These are phyloP conservation scores for Tuber brumale DNA, from an alignment of 495 filamentous ascomycete genomes.

Conservation along the genomic window DNA sequence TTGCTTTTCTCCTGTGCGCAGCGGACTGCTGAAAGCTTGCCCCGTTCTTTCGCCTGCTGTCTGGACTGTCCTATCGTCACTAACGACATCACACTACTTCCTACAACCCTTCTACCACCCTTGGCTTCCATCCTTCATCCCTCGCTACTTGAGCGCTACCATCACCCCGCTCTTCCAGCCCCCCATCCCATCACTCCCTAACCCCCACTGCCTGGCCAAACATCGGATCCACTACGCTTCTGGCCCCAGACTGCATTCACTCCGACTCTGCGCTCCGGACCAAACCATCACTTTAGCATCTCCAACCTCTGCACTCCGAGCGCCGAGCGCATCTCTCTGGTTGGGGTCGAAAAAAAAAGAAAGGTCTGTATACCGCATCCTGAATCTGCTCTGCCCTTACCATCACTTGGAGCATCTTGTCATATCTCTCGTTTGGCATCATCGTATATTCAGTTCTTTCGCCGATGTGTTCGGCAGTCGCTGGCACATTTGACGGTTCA, in stretches of 20 bases:
- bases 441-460: conserved; percentile 13
- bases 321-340: conserved; percentile 31
- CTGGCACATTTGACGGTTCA: conserved; percentile 9
- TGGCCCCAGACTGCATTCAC: not conserved
- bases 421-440: conserved; percentile 10
- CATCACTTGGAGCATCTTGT: conserved; percentile 11
- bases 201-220: conserved; percentile 19
- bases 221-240: conserved; percentile 7
- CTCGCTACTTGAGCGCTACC: conserved; percentile 26
- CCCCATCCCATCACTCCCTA: conserved; percentile 12
- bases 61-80: conserved; percentile 18
- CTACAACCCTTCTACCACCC: conserved; percentile 12
- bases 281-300: not conserved
- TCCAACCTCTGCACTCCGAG: conserved; percentile 17
- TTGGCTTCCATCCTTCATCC: conserved; percentile 39
- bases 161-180: conserved; percentile 5
- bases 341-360: conserved; percentile 15
- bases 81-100: conserved; percentile 19
- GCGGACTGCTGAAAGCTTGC: conserved; percentile 37
- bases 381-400: conserved; percentile 1
- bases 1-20: conserved; percentile 23
- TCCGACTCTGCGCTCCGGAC: conserved; percentile 24
- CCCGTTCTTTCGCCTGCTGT: conserved; percentile 41
- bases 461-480: conserved; percentile 17
- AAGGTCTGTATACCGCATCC: conserved; percentile 24